Base-by-base conservation (phyloP, 495 filamentous ascomycete genomes). In the Corynascus novoguineensis region DNA sequence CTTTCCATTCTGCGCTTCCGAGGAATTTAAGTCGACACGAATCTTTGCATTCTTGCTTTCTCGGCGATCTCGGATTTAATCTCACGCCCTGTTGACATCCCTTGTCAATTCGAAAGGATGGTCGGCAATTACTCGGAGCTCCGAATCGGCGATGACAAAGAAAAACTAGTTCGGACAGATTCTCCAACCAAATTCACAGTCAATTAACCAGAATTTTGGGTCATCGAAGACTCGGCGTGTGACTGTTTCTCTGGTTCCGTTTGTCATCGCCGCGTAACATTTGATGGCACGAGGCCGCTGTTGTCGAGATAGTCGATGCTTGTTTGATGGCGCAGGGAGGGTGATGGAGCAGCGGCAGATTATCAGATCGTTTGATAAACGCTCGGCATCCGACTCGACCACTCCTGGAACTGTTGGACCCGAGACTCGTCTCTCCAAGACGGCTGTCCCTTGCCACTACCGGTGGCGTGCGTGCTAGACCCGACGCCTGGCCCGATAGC, bases 361-460 rank as follows among this genome's bases (percentile, higher is more conserved):
- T 62, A 65, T 65, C 63, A 65, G 63, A 65, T 62, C 57, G 57
- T 56, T 65, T 65, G 63, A 65, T 62, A 65, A 65, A 52, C 42
- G 5, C 28, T 28, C 31, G 41, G 52, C 29, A 7, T 19, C 21
- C 38, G 40, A 45, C n/a, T 46, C 29, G 21, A 32, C 27, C 37
- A 10, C 19, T n/a, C 11, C 42, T 25, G 9, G 22, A 25, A 27
- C 6, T 24, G 42, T 24, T 28, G 14, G 19, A 27, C 14, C 34
- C 48, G 32, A 27, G 22, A 38, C 17, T 38, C 32, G 34, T 22
- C 17, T 35, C 11, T 29, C 32, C 9, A 37, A 38, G 32, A 44
- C 44, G 3, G 21, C 44, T 17, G 45, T 49, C 35, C 57, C 19
- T 44, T 53, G 42, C 48, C 48, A 50, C 49, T 38, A 15, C 25